phyloP scores from a whole-genome alignment of 768 basidiomycete species.

The Plicaturopsis crispa region DNA sequence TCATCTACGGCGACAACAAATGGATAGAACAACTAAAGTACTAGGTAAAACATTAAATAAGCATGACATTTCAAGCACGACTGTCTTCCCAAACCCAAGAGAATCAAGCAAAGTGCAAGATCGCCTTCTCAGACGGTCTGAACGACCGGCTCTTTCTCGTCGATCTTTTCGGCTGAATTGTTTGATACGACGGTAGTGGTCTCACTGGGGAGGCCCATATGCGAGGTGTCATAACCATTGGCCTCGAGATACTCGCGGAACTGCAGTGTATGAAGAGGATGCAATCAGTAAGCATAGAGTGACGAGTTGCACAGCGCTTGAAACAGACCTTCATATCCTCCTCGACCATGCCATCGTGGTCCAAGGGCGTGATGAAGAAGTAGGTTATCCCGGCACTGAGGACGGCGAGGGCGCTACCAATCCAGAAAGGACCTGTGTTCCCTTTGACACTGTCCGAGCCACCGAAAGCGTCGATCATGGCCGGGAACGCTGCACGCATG shows the following conservation, averaged over 20 bases:
- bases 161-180: conserved; percentile 9
- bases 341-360: conserved; percentile 68
- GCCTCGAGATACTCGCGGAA: conserved; percentile 80
- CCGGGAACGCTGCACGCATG: conserved; percentile 45
- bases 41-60: too few species aligned
- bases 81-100: too few species aligned
- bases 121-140: too few species aligned
- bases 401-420: conserved; percentile 76
- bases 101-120: too few species aligned
- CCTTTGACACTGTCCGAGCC: conserved; percentile 42
- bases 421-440: conserved; percentile 84
- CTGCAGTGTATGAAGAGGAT: conserved; percentile 19
- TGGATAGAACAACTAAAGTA: too few species aligned
- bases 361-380: conserved; percentile 67
- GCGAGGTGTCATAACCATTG: conserved; percentile 71
- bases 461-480: conserved; percentile 66
- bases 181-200: conserved; percentile 11
- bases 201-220: conserved; percentile 51
- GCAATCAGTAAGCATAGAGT: conserved; percentile 1
- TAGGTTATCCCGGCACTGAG: conserved; percentile 68
- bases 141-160: conserved; percentile 1
- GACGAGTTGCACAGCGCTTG: background rate
- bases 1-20: too few species aligned
- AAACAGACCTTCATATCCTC: conserved; percentile 59
- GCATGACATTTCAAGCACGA: too few species aligned